Conservation (phyloP, 2,329 filamentous ascomycete genomes). For the Phoma sp. region DNA sequence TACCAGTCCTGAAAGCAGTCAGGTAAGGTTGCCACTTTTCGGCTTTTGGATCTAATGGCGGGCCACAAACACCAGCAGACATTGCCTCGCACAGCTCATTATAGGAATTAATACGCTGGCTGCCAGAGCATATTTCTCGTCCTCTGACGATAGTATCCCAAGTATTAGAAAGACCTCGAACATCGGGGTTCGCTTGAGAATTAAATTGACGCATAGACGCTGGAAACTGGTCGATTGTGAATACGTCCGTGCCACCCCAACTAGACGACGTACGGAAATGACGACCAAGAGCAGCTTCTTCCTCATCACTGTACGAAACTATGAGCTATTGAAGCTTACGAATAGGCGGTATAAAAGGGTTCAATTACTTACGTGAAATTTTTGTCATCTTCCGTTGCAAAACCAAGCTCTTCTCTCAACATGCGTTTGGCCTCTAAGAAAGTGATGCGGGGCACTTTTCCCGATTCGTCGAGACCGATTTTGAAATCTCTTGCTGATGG, state of each 20-base stretch:
- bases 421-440: background rate
- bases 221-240: constrained; percentile 1
- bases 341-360: background rate
- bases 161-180: background rate
- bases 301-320: background rate
- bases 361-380: too few relatives aligned
- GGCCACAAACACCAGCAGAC: background rate
- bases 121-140: background rate
- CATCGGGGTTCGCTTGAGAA: background rate
- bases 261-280: background rate
- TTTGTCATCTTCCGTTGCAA: too few relatives aligned
- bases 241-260: background rate
- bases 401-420: too few relatives aligned
- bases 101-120: background rate
- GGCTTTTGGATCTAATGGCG: background rate
- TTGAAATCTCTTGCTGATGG: background rate
- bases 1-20: constrained; percentile 1
- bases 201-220: constrained; percentile 1
- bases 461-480: background rate
- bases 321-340: background rate
- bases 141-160: background rate
- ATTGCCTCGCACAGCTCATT: background rate
- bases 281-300: background rate
- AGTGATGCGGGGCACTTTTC: background rate
- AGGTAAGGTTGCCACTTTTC: constrained; percentile 1